A percentile compares a stretch with the other conserved stretches of the same genome.
These are phyloP conservation scores for Xylaria sp. DNA, from an alignment of 2,329 filamentous ascomycete genomes.

Conservation along the genomic window DNA sequence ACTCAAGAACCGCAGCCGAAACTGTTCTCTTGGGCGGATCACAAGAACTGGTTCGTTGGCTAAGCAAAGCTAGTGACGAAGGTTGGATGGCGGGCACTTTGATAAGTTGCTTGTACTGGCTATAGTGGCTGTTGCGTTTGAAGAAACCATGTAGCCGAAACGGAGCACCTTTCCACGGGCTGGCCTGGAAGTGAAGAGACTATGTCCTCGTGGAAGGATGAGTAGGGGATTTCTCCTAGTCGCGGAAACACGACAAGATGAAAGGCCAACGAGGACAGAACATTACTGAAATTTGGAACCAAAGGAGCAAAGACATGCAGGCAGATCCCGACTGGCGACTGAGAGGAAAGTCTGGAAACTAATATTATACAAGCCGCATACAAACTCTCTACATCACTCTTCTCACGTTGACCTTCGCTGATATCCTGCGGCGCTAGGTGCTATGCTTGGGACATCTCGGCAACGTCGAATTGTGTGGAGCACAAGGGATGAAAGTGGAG, in stretches of 20 bases:
- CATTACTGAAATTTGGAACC: constrained; percentile 1
- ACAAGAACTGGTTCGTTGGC: constrained; percentile 18
- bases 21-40: constrained; percentile 16
- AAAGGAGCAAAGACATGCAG: constrained; percentile 12
- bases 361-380: constrained; percentile 20
- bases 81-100: constrained; percentile 2
- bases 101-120: not conserved
- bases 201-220: not conserved
- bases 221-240: not conserved
- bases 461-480: constrained; percentile 23
- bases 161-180: constrained; percentile 3
- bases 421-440: constrained; percentile 8
- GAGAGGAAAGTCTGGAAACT: constrained; percentile 20
- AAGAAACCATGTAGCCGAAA: constrained; percentile 2
- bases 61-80: constrained; percentile 3
- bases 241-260: not conserved
- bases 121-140: constrained; percentile 7
- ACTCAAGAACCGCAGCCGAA: constrained; percentile 28
- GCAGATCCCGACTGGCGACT: constrained; percentile 6
- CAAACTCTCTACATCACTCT: constrained; percentile 9
- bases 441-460: constrained; percentile 18
- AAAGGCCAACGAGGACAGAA: constrained; percentile 5
- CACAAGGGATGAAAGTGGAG: constrained; percentile 27
- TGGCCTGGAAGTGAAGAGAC: not conserved
- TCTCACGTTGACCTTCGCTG: constrained; percentile 3